Evolutionary conservation across 192 early-diverging fungal species (phyloP), one percentile per base, ranked within the genome.

Genomic region (Obelidium mucronatum): DNA sequence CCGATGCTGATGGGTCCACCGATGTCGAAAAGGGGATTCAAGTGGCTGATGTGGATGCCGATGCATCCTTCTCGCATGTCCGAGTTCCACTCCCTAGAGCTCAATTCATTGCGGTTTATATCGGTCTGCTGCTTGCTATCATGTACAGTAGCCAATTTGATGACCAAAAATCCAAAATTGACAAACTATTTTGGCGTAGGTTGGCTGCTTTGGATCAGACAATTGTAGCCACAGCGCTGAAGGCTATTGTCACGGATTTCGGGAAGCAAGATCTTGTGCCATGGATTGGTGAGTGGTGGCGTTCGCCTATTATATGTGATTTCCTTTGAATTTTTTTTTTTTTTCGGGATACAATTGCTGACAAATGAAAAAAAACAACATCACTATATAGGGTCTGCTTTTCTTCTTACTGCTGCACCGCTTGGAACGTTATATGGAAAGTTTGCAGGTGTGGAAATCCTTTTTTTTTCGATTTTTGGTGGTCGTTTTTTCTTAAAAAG

Each of bases 131-230:
- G 22, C 63, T 93, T 19, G 85, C 85, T 5, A 48, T 48, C 44
- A 48, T 48, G 44, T 15, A 19, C 44, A 48, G 8, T 48, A n/a
- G n/a, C n/a, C n/a, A n/a, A n/a, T n/a, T n/a, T n/a, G n/a, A n/a
- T n/a, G n/a, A n/a, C 44, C 44, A 19, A 19, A 15, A 48, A 15
- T 48, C 44, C 0, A 15, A 15, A 0, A 15, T 48, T 6, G 8
- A 48, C 19, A 15, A 6, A 48, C 44, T 6, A 48, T 48, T 19
- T 48, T 19, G 44, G 19, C 19, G 8, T 48, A 48, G 44, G 68
- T 85, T 96, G 33, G 90, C 90, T 0, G 88, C 90, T 17, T 78
- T 93, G 15, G 94, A 95, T 69, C 91, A 91, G 62, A 96, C 93
- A 0, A 93, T 98, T 55, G 86, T 98, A n/a, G 85, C 92, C 1